phyloP scores from a whole-genome alignment of 352 stramenopile species.

The Globisporangium lucens region DNA sequence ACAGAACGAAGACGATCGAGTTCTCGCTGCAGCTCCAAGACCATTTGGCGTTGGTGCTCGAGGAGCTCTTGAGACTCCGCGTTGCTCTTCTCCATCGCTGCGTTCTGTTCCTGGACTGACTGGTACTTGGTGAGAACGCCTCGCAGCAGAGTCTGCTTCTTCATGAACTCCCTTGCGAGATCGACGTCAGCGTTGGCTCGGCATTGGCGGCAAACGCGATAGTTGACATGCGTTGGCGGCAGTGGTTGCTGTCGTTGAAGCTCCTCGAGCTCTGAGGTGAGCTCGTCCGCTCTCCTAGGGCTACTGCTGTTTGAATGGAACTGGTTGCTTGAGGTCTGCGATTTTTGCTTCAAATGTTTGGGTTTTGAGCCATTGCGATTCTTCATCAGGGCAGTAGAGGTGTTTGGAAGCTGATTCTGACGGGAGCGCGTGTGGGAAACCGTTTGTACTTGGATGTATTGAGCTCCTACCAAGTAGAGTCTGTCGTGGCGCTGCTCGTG shows the following conservation, averaged over 20 bases:
- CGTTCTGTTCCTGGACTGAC: constrained; percentile 16
- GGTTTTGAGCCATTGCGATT: not conserved
- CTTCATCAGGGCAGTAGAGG: not conserved
- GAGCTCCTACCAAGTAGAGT: constrained; percentile 19
- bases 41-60: constrained; percentile 3
- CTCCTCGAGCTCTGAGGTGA: not conserved
- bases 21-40: constrained; percentile 9
- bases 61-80: constrained; percentile 2
- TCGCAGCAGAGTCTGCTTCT: constrained; percentile 25
- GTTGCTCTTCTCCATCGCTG: not conserved
- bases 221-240: constrained; percentile 2
- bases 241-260: not conserved
- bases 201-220: constrained; percentile 34
- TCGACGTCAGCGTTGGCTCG: constrained; percentile 27
- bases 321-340: not conserved
- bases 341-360: not conserved
- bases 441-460: constrained; percentile 3
- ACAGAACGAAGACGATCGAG: not conserved
- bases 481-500: not conserved
- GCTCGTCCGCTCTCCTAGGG: not conserved
- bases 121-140: constrained; percentile 27
- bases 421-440: not conserved
- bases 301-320: constrained; percentile 1
- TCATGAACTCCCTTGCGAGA: constrained; percentile 29
- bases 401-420: not conserved